These are phyloP conservation scores for Cinnamomum micranthum DNA, from an alignment of 164 flowering plant genomes.

Conservation along the genomic window DNA sequence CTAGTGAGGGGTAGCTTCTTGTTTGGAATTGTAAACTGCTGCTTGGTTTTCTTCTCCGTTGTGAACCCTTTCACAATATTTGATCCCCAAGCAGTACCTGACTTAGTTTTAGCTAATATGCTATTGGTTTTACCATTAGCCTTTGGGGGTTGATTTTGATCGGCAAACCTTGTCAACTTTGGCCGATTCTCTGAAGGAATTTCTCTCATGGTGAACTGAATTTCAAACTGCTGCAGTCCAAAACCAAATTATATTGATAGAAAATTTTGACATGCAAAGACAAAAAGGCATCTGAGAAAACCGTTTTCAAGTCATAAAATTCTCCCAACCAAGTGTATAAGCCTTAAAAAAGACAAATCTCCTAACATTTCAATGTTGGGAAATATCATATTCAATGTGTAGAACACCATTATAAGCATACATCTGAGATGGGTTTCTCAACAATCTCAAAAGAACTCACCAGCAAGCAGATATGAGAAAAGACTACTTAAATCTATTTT, in stretches of 20 bases:
- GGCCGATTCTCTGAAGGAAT: constrained; percentile 31
- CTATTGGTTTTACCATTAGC: constrained; percentile 17
- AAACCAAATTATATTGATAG: too few species aligned
- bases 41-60: constrained; percentile 58
- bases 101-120: constrained; percentile 34
- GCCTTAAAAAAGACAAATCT: neutral
- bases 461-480: neutral
- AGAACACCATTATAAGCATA: neutral
- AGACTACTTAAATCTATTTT: neutral
- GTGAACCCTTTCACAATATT: constrained; percentile 70
- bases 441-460: neutral
- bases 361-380: too few species aligned
- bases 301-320: too few species aligned
- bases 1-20: constrained; percentile 37
- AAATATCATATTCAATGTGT: too few species aligned
- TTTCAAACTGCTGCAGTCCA: neutral
- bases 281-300: too few species aligned
- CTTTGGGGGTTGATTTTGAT: constrained; percentile 56
- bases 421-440: neutral
- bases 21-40: constrained; percentile 20
- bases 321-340: too few species aligned
- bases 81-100: constrained; percentile 69
- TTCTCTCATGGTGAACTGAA: constrained; percentile 48
- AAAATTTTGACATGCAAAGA: too few species aligned
- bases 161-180: constrained; percentile 41